Evolutionary conservation across 768 basidiomycete genomes (phyloP).

Genomic region (Coprinopsis marcescibilis): DNA sequence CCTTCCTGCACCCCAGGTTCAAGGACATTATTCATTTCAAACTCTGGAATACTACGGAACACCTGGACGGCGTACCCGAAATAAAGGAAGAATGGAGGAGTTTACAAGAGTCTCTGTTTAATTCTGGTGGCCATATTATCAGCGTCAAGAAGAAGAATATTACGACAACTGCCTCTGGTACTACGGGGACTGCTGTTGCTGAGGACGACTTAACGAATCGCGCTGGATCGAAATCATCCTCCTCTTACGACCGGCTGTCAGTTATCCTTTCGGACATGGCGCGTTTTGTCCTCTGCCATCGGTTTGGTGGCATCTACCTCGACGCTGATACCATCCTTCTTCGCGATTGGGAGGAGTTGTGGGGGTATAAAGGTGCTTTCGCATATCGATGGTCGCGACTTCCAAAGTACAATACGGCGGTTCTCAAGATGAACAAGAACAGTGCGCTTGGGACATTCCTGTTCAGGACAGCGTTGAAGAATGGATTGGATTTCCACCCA

Average conservation of each 20-base stretch:
- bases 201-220: slow-evolving; percentile 62
- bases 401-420: slow-evolving; percentile 91
- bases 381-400: slow-evolving; percentile 94
- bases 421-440: slow-evolving; percentile 82
- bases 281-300: slow-evolving; percentile 90
- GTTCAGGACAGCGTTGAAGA: slow-evolving; percentile 88
- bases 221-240: slow-evolving; percentile 82
- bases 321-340: slow-evolving; percentile 92
- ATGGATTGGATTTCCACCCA: slow-evolving; percentile 91
- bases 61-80: slow-evolving; percentile 82
- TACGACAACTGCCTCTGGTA: slow-evolving; percentile 37
- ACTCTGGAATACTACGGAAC: slow-evolving; percentile 96
- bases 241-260: slow-evolving; percentile 84
- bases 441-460: slow-evolving; percentile 86
- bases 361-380: slow-evolving; percentile 93
- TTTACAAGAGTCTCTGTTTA: slow-evolving; percentile 72
- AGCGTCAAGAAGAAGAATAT: slow-evolving; percentile 38
- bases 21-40: slow-evolving; percentile 86
- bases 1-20: slow-evolving; percentile 87
- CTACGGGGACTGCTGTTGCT: slow-evolving; percentile 41
- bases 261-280: slow-evolving; percentile 96
- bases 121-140: slow-evolving; percentile 77
- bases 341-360: slow-evolving; percentile 95
- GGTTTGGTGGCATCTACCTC: slow-evolving; percentile 91
- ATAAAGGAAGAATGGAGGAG: slow-evolving; percentile 84